phyloP scores from a whole-genome alignment of 2,329 filamentous ascomycete species.

The Nannizzia gypsea region DNA sequence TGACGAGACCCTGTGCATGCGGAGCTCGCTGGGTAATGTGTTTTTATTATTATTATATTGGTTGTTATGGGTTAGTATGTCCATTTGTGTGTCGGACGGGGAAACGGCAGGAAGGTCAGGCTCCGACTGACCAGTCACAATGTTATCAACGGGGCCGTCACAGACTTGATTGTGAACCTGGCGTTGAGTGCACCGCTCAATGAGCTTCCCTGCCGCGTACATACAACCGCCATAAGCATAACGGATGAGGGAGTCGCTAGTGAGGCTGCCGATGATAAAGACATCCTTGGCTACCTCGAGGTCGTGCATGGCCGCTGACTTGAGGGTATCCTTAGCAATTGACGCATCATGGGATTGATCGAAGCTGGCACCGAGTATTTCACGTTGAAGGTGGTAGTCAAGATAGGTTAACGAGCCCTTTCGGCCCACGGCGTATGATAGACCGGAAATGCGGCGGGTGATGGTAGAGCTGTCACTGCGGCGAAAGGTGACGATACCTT shows the following conservation, averaged over 20 bases:
- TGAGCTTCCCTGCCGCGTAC: slow-evolving; percentile 44
- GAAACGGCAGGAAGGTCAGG: background rate
- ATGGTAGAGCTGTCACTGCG: slow-evolving; percentile 33
- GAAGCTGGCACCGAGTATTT: slow-evolving; percentile 31
- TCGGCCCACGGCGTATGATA: slow-evolving; percentile 47
- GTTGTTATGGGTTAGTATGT: background rate
- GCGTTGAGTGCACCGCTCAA: slow-evolving; percentile 14
- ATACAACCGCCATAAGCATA: slow-evolving; percentile 50
- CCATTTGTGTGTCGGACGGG: no score
- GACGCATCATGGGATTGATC: slow-evolving; percentile 18
- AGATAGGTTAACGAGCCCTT: slow-evolving; percentile 45
- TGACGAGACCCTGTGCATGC: background rate
- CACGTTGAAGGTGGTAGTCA: slow-evolving; percentile 33
- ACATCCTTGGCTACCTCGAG: slow-evolving; percentile 43
- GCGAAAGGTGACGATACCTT: slow-evolving; percentile 34
- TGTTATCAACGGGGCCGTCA: background rate
- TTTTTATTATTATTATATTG: background rate
- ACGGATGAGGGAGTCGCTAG: slow-evolving; percentile 49
- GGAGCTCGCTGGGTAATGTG: background rate
- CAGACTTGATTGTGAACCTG: background rate
- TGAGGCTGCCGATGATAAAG: slow-evolving; percentile 48
- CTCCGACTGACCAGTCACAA: background rate
- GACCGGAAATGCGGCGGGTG: slow-evolving; percentile 36
- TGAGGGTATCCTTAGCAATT: slow-evolving; percentile 44
- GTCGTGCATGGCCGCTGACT: slow-evolving; percentile 40